phyloP scores from a whole-genome alignment of 2,329 filamentous ascomycete species.

The Xylariaceae sp. region DNA sequence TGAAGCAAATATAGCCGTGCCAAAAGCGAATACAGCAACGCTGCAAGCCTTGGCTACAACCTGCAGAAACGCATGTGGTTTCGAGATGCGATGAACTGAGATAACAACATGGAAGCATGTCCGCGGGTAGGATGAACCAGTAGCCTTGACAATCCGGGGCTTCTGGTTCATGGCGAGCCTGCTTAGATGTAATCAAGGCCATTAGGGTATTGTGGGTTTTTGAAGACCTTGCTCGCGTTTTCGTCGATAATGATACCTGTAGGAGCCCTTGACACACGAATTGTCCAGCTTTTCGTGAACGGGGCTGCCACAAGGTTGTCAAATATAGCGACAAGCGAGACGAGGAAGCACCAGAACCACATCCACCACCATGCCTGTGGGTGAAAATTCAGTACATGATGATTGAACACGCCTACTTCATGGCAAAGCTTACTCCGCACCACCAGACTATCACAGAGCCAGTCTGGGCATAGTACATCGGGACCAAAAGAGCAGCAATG shows the following conservation, averaged over 20 bases:
- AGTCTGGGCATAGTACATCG: constrained; percentile 1
- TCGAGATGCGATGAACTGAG: no score
- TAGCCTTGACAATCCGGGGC: no score
- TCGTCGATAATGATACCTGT: neutral
- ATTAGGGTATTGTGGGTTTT: no score
- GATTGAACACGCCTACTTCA: no score
- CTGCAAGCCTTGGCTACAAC: constrained; percentile 1
- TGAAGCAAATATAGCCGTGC: constrained; percentile 1
- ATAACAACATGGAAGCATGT: no score
- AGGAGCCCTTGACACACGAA: neutral
- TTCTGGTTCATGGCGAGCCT: no score
- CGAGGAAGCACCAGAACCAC: constrained; percentile 2
- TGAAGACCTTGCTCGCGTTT: no score
- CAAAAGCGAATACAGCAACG: constrained; percentile 5
- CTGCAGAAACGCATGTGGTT: neutral
- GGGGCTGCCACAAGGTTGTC: constrained; percentile 2
- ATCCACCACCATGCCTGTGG: constrained; percentile 3
- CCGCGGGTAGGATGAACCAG: no score
- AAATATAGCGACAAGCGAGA: constrained; percentile 1
- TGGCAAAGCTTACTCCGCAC: constrained; percentile 1
- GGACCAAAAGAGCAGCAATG: no score
- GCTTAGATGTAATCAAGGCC: no score
- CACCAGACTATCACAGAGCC: constrained; percentile 3
- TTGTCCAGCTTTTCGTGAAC: constrained; percentile 1
- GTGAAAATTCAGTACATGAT: neutral